phyloP scores from a whole-genome alignment of 352 stramenopile species.

The Pythium myriotylum region DNA sequence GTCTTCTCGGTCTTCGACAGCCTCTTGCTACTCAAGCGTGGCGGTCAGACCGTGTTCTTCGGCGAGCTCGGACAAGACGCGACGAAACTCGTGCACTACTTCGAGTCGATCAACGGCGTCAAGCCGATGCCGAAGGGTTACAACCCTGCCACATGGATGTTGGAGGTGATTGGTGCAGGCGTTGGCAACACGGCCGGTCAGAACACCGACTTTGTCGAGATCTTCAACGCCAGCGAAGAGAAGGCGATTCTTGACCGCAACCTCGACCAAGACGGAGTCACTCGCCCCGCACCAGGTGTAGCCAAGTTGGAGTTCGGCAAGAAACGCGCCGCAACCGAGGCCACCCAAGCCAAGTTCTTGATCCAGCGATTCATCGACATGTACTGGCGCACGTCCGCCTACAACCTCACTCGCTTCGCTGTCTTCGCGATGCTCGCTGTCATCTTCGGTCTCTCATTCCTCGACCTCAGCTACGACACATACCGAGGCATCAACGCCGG shows the following conservation, averaged over 20 bases:
- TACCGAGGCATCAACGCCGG: slow-evolving; percentile 33
- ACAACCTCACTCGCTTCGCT: slow-evolving; percentile 63
- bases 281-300: slow-evolving; percentile 29
- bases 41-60: slow-evolving; percentile 31
- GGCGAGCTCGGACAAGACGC: slow-evolving; percentile 26
- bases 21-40: slow-evolving; percentile 21
- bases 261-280: slow-evolving; percentile 70
- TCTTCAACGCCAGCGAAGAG: slow-evolving; percentile 6
- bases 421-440: slow-evolving; percentile 34
- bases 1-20: slow-evolving; percentile 25
- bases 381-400: slow-evolving; percentile 75
- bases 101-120: slow-evolving; percentile 48
- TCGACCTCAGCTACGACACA: slow-evolving; percentile 27
- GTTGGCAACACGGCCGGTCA: slow-evolving; percentile 21
- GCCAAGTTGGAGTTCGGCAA: not conserved
- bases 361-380: slow-evolving; percentile 25
- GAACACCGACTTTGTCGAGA: slow-evolving; percentile 18
- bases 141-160: slow-evolving; percentile 62
- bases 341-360: slow-evolving; percentile 12
- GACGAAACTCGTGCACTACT: slow-evolving; percentile 41
- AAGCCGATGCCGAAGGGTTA: slow-evolving; percentile 33
- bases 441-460: slow-evolving; percentile 48
- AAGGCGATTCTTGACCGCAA: slow-evolving; percentile 24
- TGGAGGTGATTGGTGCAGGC: slow-evolving; percentile 49
- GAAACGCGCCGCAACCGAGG: slow-evolving; percentile 6